phyloP scores from a whole-genome alignment of 169 alveolate species.

The Babesia gibsoni region DNA sequence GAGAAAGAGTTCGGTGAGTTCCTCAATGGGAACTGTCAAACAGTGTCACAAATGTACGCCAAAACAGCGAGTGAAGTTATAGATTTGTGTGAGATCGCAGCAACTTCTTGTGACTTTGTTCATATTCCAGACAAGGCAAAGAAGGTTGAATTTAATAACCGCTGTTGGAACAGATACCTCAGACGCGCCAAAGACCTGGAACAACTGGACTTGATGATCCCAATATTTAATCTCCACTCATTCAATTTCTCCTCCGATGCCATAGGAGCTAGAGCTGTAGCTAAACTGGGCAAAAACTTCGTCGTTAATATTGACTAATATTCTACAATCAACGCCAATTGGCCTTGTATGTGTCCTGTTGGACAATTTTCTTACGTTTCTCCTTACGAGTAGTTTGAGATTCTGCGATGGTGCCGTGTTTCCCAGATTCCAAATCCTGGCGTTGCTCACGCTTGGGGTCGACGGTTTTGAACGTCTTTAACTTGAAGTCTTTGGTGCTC shows the following conservation, averaged over 20 bases:
- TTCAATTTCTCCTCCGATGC: slow-evolving; percentile 12
- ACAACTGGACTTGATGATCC: neutral
- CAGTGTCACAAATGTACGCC: neutral
- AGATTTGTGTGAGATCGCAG: slow-evolving; percentile 18
- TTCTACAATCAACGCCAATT: slow-evolving; percentile 5
- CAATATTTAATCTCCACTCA: slow-evolving; percentile 7
- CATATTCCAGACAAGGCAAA: neutral
- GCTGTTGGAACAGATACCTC: slow-evolving; percentile 29
- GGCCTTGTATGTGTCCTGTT: slow-evolving; percentile 30
- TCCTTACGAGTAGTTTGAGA: slow-evolving; percentile 37
- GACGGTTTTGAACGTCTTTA: slow-evolving; percentile 59
- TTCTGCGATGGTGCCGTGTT: slow-evolving; percentile 40
- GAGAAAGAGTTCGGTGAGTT: neutral
- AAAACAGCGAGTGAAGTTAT: neutral
- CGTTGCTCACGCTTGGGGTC: slow-evolving; percentile 70
- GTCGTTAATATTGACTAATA: neutral
- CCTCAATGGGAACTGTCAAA: neutral
- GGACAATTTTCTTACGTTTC: slow-evolving; percentile 37
- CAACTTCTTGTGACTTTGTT: neutral
- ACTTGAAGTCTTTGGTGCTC: slow-evolving; percentile 61
- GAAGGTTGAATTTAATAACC: neutral
- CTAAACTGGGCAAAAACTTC: slow-evolving; percentile 16
- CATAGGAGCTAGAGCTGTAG: slow-evolving; percentile 10
- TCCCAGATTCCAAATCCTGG: neutral
- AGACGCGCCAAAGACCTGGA: slow-evolving; percentile 29